These are phyloP conservation scores for Plectosphaerella plurivora DNA, from an alignment of 2,329 filamentous ascomycete species.

Conservation along the genomic window DNA sequence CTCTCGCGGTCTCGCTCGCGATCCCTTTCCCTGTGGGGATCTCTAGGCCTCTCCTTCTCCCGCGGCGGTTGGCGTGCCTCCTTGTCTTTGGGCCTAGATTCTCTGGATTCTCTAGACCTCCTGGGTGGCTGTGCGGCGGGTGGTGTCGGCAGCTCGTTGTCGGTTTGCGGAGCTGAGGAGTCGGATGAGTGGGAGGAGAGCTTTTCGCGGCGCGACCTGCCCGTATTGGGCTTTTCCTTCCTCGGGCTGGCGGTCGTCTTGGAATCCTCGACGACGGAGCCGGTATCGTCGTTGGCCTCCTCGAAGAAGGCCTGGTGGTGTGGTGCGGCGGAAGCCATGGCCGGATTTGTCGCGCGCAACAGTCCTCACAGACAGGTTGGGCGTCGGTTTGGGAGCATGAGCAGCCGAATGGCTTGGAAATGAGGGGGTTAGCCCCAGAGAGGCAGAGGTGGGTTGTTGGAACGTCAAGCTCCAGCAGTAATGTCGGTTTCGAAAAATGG, in stretches of 20 bases:
- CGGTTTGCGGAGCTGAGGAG: conserved; percentile 31
- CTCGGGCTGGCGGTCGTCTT: conserved; percentile 42
- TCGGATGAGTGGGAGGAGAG: conserved; percentile 20
- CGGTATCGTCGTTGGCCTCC: conserved; percentile 48
- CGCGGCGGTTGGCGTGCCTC: conserved; percentile 20
- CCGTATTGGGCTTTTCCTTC: conserved; percentile 48
- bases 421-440: conserved; percentile 7
- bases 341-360: conserved; percentile 14
- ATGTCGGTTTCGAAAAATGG: conserved; percentile 1
- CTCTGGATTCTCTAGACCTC: conserved; percentile 23
- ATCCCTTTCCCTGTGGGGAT: conserved; percentile 14
- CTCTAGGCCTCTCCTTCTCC: conserved; percentile 13
- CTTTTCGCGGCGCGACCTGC: conserved; percentile 39
- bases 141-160: conserved; percentile 40
- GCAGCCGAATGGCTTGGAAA: background rate
- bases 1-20: conserved; percentile 14
- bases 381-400: background rate
- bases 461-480: conserved; percentile 6
- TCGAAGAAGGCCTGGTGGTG: conserved; percentile 40
- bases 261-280: conserved; percentile 32
- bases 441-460: conserved; percentile 9
- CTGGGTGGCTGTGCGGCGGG: conserved; percentile 21
- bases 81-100: conserved; percentile 14
- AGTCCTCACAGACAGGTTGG: background rate
- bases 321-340: conserved; percentile 36